These are phyloP conservation scores for Penicillium brevicompactum DNA, from an alignment of 2,329 filamentous ascomycete species.

Conservation along the genomic window DNA sequence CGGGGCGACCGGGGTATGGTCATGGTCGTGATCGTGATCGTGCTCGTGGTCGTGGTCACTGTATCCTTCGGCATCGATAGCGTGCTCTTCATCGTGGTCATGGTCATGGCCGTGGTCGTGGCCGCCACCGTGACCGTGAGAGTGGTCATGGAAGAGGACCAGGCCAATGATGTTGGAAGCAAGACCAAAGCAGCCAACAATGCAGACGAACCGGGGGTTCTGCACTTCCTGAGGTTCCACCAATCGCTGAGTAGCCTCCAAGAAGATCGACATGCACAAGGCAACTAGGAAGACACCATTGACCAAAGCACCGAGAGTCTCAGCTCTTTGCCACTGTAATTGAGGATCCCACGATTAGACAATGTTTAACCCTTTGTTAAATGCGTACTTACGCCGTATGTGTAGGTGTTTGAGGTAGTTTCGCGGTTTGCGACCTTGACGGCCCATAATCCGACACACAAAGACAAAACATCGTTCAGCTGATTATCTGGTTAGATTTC, in stretches of 20 bases:
- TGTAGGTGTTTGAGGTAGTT: slow-evolving; percentile 82
- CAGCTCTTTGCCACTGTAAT: slow-evolving; percentile 85
- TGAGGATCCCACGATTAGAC: slow-evolving; percentile 11
- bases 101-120: slow-evolving; percentile 45
- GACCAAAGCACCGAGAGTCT: slow-evolving; percentile 93
- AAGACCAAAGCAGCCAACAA: slow-evolving; percentile 84
- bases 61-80: slow-evolving; percentile 57
- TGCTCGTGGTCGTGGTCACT: slow-evolving; percentile 52
- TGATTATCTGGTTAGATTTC: slow-evolving; percentile 35
- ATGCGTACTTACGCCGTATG: slow-evolving; percentile 75
- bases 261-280: slow-evolving; percentile 91
- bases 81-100: slow-evolving; percentile 54
- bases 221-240: slow-evolving; percentile 85
- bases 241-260: slow-evolving; percentile 90
- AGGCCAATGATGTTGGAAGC: slow-evolving; percentile 87
- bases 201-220: slow-evolving; percentile 82
- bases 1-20: slow-evolving; percentile 43
- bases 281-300: slow-evolving; percentile 98
- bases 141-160: slow-evolving; percentile 89
- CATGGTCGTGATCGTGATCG: slow-evolving; percentile 58
- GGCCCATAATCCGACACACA: slow-evolving; percentile 91
- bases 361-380: not conserved
- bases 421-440: slow-evolving; percentile 84
- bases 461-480: slow-evolving; percentile 96
- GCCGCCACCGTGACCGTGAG: slow-evolving; percentile 64